Percentiles rank a stretch among this genome's conserved stretches.
Evolutionary conservation across 2,329 filamentous ascomycete genomes (phyloP).

Genomic region (Pseudogymnoascus sp.): DNA sequence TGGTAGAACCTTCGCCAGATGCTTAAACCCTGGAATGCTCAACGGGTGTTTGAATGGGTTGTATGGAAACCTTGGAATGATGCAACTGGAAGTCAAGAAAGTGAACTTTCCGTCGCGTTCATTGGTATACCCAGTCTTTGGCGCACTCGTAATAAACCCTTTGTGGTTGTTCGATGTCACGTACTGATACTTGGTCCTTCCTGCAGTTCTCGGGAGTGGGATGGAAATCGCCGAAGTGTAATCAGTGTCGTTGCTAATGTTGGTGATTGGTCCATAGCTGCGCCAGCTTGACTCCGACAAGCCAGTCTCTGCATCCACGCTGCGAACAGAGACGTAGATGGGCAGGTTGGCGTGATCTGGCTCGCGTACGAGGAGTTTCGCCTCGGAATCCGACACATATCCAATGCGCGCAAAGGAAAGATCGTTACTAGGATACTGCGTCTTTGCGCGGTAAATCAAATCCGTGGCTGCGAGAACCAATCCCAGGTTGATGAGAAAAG

Average conservation of each 20-base stretch:
- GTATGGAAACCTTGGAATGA: constrained; percentile 87
- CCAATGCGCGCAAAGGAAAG: constrained; percentile 81
- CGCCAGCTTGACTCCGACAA: constrained; percentile 58
- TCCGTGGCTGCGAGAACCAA: constrained; percentile 66
- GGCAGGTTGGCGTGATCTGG: constrained; percentile 69
- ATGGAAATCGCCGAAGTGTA: constrained; percentile 68
- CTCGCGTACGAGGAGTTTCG: constrained; percentile 77
- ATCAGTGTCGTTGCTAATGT: constrained; percentile 69
- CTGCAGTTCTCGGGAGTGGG: constrained; percentile 53
- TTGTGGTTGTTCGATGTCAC: constrained; percentile 77
- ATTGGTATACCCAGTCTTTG: constrained; percentile 55
- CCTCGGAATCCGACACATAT: constrained; percentile 72
- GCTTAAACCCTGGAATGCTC: constrained; percentile 68
- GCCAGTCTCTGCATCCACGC: constrained; percentile 42
- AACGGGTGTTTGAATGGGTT: constrained; percentile 74
- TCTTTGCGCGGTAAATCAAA: constrained; percentile 64
- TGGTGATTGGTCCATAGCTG: constrained; percentile 52
- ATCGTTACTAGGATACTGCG: constrained; percentile 62
- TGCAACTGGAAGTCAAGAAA: constrained; percentile 87
- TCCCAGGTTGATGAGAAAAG: constrained; percentile 63
- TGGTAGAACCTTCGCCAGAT: constrained; percentile 66
- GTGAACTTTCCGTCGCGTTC: constrained; percentile 65
- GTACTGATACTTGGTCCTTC: constrained; percentile 69
- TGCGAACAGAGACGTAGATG: constrained; percentile 58
- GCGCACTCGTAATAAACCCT: constrained; percentile 73